Evolutionary conservation across 1,139 yeast species (phyloP), one percentile per base, ranked within the genome.

Genomic region (Meyerozyma carpophila): DNA sequence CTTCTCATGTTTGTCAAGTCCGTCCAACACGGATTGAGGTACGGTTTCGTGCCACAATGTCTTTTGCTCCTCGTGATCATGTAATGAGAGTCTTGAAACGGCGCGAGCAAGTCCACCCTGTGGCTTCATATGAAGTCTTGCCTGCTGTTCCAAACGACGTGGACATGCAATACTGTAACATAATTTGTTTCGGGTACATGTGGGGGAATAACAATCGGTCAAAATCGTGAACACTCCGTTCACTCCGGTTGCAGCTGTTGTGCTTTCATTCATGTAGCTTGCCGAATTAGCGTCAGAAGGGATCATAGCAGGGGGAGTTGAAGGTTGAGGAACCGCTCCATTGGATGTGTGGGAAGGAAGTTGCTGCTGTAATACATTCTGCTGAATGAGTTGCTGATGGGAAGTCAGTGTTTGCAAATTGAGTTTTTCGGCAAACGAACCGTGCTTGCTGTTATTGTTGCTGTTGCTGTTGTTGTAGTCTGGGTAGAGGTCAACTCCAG

Each of bases 131-230:
- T 90, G 89, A 47, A 89, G 74, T 46, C 98, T 74, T 2, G 96
- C 96, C 59, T 93, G 98, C 62, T 93, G 98, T 63, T 93, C 98
- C 41, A 93, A 70, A 52, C 98, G 78, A 53, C 97, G 78, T 9
- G 98, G 98, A 66, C 98, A 93, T n/a, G 97, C 95, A 53, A 93
- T 91, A 43, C 96, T 86, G 64, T 93, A 93, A 65, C 98, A 93
- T 38, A 93, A 70, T 32, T 80, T 75, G 58, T 89, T 95, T 44
- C 95, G 72, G 4, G 96, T 84, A 67, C 98, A 93, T 0, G 98
- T 93, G 31, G 98, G 96, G 0, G 97, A 90, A 59, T 93, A 93
- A 65, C 98, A 93, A 56, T 91, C 96, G 0, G 98, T 88, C 50
- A 93, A 70, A 39, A 93, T 70, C 1, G 96, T 91, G 61, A 93